Conservation (phyloP, 805 yeast genomes). For the Diddensiella caesifluorescens region DNA sequence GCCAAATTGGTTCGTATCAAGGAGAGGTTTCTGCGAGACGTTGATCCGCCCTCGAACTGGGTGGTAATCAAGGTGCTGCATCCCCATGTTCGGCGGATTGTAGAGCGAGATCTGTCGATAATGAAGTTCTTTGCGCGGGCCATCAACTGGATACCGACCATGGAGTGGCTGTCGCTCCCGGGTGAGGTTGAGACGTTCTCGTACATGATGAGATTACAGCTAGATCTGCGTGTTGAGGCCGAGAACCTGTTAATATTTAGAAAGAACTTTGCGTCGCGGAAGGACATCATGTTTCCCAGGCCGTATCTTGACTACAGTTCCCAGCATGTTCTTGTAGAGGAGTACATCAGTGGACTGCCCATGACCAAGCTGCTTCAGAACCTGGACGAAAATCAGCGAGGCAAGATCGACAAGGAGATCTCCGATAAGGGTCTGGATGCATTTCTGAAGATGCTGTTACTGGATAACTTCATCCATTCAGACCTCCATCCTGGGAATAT, state of each 20-base stretch:
- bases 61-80: conserved; percentile 93
- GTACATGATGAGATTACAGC: conserved; percentile 77
- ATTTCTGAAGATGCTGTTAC: conserved; percentile 83
- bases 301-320: conserved; percentile 64
- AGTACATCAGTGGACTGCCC: conserved; percentile 75
- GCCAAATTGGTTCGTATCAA: conserved; percentile 3
- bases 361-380: conserved; percentile 60
- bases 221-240: conserved; percentile 88
- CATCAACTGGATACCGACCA: conserved; percentile 75
- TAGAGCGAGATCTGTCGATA: conserved; percentile 74
- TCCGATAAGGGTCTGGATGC: conserved; percentile 86
- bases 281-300: conserved; percentile 72
- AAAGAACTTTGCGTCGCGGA: conserved; percentile 52
- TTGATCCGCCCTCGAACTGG: conserved; percentile 22
- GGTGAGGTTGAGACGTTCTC: conserved; percentile 89
- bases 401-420: conserved; percentile 42
- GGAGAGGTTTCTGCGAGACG: conserved; percentile 5
- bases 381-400: conserved; percentile 24
- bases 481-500: conserved; percentile 97
- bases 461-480: conserved; percentile 93
- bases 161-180: conserved; percentile 97
- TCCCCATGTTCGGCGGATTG: conserved; percentile 69
- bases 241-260: conserved; percentile 68
- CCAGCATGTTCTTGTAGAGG: conserved; percentile 76
- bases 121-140: conserved; percentile 74